These are phyloP conservation scores for Kuraishia hungarica DNA, from an alignment of 805 yeast genomes.

Conservation along the genomic window DNA sequence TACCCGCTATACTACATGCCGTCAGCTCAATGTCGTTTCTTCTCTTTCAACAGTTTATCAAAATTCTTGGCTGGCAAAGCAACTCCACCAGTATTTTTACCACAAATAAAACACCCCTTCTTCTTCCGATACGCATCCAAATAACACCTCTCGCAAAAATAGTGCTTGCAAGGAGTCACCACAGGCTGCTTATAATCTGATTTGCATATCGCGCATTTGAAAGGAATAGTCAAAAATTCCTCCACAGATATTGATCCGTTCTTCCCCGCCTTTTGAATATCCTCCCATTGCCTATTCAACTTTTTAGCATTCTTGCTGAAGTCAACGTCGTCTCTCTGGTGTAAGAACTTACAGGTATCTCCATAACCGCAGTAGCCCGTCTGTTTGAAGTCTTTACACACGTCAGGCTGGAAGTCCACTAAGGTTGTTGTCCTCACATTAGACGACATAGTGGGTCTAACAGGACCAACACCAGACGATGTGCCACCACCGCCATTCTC, in stretches of 20 bases:
- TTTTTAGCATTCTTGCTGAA: conserved; percentile 69
- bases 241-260: background rate
- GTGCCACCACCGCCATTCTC: background rate
- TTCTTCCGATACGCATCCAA: conserved; percentile 32
- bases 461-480: background rate
- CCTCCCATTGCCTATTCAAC: conserved; percentile 15
- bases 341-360: conserved; percentile 91
- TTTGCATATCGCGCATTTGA: conserved; percentile 56
- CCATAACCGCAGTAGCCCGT: conserved; percentile 98
- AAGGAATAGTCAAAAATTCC: conserved; percentile 33
- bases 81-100: conserved; percentile 50
- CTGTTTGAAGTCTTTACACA: conserved; percentile 84
- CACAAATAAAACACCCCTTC: conserved; percentile 49
- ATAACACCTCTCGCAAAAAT: conserved; percentile 58
- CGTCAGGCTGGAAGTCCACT: conserved; percentile 85
- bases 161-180: conserved; percentile 52
- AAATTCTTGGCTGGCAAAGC: conserved; percentile 43
- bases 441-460: conserved; percentile 12
- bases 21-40: background rate
- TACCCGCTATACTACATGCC: too few relatives aligned
- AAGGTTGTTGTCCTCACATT: conserved; percentile 58
- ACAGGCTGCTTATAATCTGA: conserved; percentile 46
- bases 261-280: background rate
- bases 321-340: conserved; percentile 64
- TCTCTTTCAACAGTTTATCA: background rate